Conservation (phyloP, 2,329 filamentous ascomycete genomes). For the Penicillium palitans region DNA sequence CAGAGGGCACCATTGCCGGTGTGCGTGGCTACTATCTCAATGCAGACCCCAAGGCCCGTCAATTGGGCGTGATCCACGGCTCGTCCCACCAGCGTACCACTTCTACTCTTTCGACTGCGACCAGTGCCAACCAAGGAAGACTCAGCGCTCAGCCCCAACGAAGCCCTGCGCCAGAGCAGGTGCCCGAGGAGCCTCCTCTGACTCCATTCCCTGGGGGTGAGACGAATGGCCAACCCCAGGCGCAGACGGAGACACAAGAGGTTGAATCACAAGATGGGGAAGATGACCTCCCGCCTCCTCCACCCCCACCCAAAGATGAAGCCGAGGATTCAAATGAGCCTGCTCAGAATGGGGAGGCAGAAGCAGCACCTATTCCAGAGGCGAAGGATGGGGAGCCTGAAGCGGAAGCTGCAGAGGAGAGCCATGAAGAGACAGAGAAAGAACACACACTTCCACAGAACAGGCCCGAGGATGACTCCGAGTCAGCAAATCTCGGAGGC, state of each 20-base stretch:
- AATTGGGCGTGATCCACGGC: slow-evolving; percentile 44
- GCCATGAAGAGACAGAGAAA: slow-evolving; percentile 27
- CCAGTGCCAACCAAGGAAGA: slow-evolving; percentile 26
- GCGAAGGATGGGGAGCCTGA: slow-evolving; percentile 19
- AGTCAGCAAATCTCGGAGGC: slow-evolving; percentile 15
- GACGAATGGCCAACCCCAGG: slow-evolving; percentile 30
- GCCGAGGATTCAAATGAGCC: slow-evolving; percentile 24
- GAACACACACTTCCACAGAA: slow-evolving; percentile 28
- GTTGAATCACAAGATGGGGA: slow-evolving; percentile 30
- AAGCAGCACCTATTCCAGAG: slow-evolving; percentile 7
- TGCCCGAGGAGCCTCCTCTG: slow-evolving; percentile 29
- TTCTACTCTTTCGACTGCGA: slow-evolving; percentile 31
- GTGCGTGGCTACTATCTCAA: slow-evolving; percentile 96
- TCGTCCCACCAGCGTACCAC: slow-evolving; percentile 36
- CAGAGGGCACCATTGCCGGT: slow-evolving; percentile 86
- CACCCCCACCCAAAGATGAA: slow-evolving; percentile 34
- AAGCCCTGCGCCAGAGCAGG: slow-evolving; percentile 24
- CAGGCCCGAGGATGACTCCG: slow-evolving; percentile 24
- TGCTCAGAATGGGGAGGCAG: slow-evolving; percentile 20
- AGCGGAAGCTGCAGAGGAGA: slow-evolving; percentile 12
- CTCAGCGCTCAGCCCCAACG: slow-evolving; percentile 28
- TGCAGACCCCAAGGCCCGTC: slow-evolving; percentile 67
- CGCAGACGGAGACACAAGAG: slow-evolving; percentile 30
- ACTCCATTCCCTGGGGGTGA: slow-evolving; percentile 39
- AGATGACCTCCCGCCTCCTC: slow-evolving; percentile 23